Evolutionary conservation across 2,329 filamentous ascomycete genomes (phyloP).

Genomic region (Venturia oleaginea): DNA sequence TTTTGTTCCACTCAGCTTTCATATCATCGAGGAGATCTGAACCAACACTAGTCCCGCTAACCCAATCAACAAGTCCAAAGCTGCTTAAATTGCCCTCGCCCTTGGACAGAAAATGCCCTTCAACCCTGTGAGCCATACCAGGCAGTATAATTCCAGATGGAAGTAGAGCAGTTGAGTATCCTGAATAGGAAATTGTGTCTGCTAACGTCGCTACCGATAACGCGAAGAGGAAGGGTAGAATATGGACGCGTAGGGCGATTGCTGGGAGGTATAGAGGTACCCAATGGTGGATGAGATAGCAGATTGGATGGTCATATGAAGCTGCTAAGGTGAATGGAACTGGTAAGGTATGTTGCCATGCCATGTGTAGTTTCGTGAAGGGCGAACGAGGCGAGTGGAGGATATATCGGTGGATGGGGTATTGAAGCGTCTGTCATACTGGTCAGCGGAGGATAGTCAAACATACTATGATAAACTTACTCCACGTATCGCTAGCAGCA

Average conservation of each 20-base stretch:
- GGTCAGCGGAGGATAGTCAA: not conserved
- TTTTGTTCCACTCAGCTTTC: slow-evolving; percentile 13
- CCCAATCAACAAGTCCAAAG: slow-evolving; percentile 14
- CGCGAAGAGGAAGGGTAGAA: slow-evolving; percentile 21
- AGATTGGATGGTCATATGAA: slow-evolving; percentile 14
- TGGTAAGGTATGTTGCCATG: slow-evolving; percentile 10
- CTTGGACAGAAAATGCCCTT: slow-evolving; percentile 11
- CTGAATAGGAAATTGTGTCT: slow-evolving; percentile 13
- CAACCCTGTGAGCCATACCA: slow-evolving; percentile 14
- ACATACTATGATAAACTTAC: slow-evolving; percentile 26
- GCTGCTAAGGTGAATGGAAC: slow-evolving; percentile 13
- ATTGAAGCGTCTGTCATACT: slow-evolving; percentile 49
- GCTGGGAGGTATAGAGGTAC: slow-evolving; percentile 17
- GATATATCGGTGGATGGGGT: slow-evolving; percentile 62
- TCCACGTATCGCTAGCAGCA: slow-evolving; percentile 49
- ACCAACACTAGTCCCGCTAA: slow-evolving; percentile 14
- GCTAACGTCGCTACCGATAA: slow-evolving; percentile 11
- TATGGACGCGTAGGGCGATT: slow-evolving; percentile 31
- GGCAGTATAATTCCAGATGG: slow-evolving; percentile 10
- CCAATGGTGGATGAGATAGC: slow-evolving; percentile 15
- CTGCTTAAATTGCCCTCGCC: slow-evolving; percentile 14
- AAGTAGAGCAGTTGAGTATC: slow-evolving; percentile 12
- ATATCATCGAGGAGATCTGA: slow-evolving; percentile 12
- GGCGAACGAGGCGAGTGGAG: slow-evolving; percentile 47
- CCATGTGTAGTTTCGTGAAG: slow-evolving; percentile 11